Conservation (phyloP, 2,329 filamentous ascomycete genomes). For the Aureobasidium sp. region DNA sequence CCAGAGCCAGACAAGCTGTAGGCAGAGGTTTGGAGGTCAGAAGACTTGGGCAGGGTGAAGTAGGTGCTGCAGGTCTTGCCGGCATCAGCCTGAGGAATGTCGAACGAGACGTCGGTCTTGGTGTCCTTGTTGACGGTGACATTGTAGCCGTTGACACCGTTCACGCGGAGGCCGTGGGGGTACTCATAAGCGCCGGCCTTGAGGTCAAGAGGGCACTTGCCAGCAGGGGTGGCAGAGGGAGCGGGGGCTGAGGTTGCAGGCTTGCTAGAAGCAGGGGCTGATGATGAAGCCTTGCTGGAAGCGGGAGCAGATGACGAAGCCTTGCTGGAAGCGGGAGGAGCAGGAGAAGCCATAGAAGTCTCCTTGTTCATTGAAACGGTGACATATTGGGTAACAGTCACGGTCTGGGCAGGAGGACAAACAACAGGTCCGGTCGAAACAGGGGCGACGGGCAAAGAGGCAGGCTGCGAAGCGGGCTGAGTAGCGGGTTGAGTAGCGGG, state of each 20-base stretch:
- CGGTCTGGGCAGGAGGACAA: neutral
- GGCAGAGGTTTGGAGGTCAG: neutral
- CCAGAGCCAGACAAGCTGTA: constrained; percentile 7
- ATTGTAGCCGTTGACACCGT: constrained; percentile 16
- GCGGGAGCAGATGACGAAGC: neutral
- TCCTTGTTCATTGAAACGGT: neutral
- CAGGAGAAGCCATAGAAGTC: neutral
- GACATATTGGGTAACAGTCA: constrained; percentile 4
- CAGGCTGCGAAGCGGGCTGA: neutral
- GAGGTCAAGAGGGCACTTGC: constrained; percentile 15
- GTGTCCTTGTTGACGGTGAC: neutral
- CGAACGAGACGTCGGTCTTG: constrained; percentile 12
- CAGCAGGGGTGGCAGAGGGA: neutral
- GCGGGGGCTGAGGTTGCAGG: neutral
- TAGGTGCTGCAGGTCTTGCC: constrained; percentile 15
- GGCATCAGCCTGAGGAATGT: constrained; percentile 9
- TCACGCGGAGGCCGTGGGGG: constrained; percentile 12
- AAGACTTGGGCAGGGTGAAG: neutral
- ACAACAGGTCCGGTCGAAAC: neutral
- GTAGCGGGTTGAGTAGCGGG: neutral
- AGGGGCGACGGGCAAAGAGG: neutral
- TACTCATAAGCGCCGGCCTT: constrained; percentile 6
- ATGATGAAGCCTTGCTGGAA: neutral
- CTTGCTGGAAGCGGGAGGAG: neutral
- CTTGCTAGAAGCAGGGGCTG: neutral